Evolutionary conservation across 2,329 filamentous ascomycete species (phyloP), one percentile per base, ranked within the genome.

Genomic region (Fusarium robinianum): DNA sequence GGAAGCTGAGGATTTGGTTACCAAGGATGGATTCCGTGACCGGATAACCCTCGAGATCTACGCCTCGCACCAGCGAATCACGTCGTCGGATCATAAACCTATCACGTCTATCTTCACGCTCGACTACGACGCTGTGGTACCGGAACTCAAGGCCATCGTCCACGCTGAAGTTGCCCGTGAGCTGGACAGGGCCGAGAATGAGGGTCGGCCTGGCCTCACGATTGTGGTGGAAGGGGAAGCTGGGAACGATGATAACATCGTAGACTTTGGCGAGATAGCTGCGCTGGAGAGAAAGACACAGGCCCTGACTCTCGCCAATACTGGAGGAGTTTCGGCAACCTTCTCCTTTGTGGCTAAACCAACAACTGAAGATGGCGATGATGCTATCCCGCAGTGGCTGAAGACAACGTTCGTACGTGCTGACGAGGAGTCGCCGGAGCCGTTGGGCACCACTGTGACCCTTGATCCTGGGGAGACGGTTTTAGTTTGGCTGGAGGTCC

Each of bases 71-170:
- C 94, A 97, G 66, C 80, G 87, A 12, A 85, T 99, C 16, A 80
- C 88, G 11, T 96, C 92, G 1, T 97, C 92, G 0, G 94, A 99
- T 60, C 94, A 99, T 69, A 99, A 99, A 65, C 95, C 94, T 0
- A 72, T 99, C 2, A 81, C 85, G 46, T 89, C 90, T 1, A 74
- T 91, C 1, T 97, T 97, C 63, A 85, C 81, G 0, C 70, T 99
- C 6, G 85, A 87, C 30, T 96, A 94, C 63, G 88, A 96, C 51
- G 87, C 88, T 1, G 88, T 96, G 1, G 83, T 95, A 0, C 87
- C 90, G 0, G 85, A 92, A 18, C 72, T 96, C 17, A 96, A 95
- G 65, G 82, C 89, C 2, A 85, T 83, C 51, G 76, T 97, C 0
- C 87, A 96, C 50, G 83, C 88, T 43, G 90, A 97, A 62, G 88